Evolutionary conservation across 352 stramenopile species (phyloP), one percentile per base, ranked within the genome.

Genomic region (Pythium rhizo-oryzae): DNA sequence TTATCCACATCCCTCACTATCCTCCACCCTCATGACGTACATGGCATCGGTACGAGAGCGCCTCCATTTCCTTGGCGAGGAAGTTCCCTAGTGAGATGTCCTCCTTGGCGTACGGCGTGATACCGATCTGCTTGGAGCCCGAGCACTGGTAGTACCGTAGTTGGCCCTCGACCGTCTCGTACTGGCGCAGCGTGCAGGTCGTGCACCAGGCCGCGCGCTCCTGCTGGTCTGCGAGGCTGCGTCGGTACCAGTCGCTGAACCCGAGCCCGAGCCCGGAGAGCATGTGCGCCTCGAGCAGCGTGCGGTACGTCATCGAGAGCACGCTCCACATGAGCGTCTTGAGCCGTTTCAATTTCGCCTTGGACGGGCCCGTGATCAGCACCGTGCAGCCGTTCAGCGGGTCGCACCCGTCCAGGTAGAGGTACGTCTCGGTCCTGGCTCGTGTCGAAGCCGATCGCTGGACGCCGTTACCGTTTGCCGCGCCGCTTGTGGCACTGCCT

Each of bases 351-450:
- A 99, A 79, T 24, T 92, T 89, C 25, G 69, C 69, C 54, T 96
- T 95, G 54, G 82, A 93, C 28, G 85, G 90, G 1, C 97, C 97
- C 25, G 94, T 91, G 44, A 99, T 83, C 41, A 99, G 74, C 35
- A 99, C 85, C 2, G 96, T 99, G 62, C 93, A 98, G 35, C 96
- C 96, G 64, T 98, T 91, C 21, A 97, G 72, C 39, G 96, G 95
- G 24, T 97, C 94, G 67, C 94, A 99, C 18, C 97, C 96, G 69
- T 99, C 93, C 37, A 99, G 74, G 70, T 98, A 97, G 33, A 98
- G 78, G 69, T 97, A 98, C n/a, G 89, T 98, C 61, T 94, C 87
- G 1, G 76, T 86, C 56, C 81, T 78, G 19, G 80, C 49, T 12
- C 85, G 78, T 41, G 60, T 61, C 25, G 73, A 71, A 1, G 69